phyloP scores from a whole-genome alignment of 1,284 basidiomycete genomes.

The Cerrena zonata region DNA sequence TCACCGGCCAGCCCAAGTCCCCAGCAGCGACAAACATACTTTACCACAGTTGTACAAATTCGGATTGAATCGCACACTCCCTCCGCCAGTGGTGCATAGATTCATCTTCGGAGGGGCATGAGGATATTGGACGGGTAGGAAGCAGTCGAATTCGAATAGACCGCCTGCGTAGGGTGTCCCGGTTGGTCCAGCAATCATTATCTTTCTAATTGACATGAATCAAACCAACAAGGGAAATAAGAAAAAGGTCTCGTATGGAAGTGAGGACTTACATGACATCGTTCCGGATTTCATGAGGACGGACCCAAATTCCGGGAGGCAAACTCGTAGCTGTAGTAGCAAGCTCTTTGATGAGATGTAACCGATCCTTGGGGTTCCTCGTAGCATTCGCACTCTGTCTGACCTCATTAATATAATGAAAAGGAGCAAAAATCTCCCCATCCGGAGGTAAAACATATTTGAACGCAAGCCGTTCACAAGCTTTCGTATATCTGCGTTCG shows the following conservation, averaged over 20 bases:
- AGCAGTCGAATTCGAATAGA: slow-evolving; percentile 55
- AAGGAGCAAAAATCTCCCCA: slow-evolving; percentile 26
- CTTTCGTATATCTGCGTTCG: slow-evolving; percentile 36
- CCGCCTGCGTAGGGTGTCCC: slow-evolving; percentile 50
- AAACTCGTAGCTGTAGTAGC: slow-evolving; percentile 49
- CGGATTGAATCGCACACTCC: slow-evolving; percentile 48
- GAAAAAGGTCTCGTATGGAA: not conserved
- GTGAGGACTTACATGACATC: slow-evolving; percentile 41
- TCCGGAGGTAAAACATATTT: slow-evolving; percentile 32
- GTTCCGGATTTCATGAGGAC: slow-evolving; percentile 51
- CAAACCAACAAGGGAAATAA: slow-evolving; percentile 3
- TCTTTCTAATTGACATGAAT: slow-evolving; percentile 32
- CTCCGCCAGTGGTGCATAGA: slow-evolving; percentile 47
- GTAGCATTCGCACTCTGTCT: slow-evolving; percentile 33
- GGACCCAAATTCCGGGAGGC: slow-evolving; percentile 49
- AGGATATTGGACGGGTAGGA: slow-evolving; percentile 47
- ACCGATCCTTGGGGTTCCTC: slow-evolving; percentile 42
- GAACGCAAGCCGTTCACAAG: slow-evolving; percentile 45
- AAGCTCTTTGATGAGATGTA: slow-evolving; percentile 50
- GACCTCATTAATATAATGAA: slow-evolving; percentile 34
- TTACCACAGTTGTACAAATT: slow-evolving; percentile 48
- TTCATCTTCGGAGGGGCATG: slow-evolving; percentile 41
- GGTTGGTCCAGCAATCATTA: slow-evolving; percentile 52
- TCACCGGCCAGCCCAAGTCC: slow-evolving; percentile 47
- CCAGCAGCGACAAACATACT: slow-evolving; percentile 49